Evolutionary conservation across 2,329 filamentous ascomycete genomes (phyloP).

Genomic region (Harringtonia aguacate): DNA sequence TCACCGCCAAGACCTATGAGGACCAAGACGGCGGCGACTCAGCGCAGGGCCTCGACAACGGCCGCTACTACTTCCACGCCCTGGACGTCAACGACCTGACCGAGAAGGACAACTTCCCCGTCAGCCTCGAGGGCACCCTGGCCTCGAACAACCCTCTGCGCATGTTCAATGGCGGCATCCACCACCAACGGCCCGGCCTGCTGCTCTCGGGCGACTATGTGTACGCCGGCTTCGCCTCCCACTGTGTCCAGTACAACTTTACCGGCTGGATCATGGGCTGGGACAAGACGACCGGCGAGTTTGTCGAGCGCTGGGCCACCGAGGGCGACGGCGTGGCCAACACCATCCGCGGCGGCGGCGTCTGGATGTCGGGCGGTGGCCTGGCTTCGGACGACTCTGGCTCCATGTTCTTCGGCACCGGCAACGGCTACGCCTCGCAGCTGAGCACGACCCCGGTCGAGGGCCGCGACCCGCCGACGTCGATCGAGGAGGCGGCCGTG

Average conservation of each 20-base stretch:
- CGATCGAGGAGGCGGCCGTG: slow-evolving; percentile 36
- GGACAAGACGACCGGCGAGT: slow-evolving; percentile 30
- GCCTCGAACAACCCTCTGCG: slow-evolving; percentile 34
- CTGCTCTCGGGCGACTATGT: slow-evolving; percentile 33
- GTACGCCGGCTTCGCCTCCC: slow-evolving; percentile 38
- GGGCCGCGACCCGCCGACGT: slow-evolving; percentile 30
- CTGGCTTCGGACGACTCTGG: slow-evolving; percentile 33
- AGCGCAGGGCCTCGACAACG: slow-evolving; percentile 28
- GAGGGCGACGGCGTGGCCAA: slow-evolving; percentile 30
- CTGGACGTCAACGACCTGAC: slow-evolving; percentile 32
- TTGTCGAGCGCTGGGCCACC: slow-evolving; percentile 31
- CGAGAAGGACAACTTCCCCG: slow-evolving; percentile 29
- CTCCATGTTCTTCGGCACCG: slow-evolving; percentile 34
- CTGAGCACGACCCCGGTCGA: slow-evolving; percentile 29
- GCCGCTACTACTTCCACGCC: slow-evolving; percentile 33
- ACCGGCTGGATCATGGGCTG: slow-evolving; percentile 38
- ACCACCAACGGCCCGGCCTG: slow-evolving; percentile 34
- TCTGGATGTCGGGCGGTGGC: slow-evolving; percentile 40
- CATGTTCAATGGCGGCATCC: slow-evolving; percentile 34
- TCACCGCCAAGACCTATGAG: slow-evolving; percentile 37
- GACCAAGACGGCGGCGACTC: slow-evolving; percentile 20
- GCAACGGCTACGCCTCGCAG: slow-evolving; percentile 38
- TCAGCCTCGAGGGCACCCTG: slow-evolving; percentile 28
- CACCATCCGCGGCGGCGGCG: slow-evolving; percentile 27
- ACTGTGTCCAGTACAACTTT: slow-evolving; percentile 40